Evolutionary conservation across 2,329 filamentous ascomycete genomes (phyloP), one percentile per base, ranked within the genome.

Genomic region (Sclerotinia trifoliorum): DNA sequence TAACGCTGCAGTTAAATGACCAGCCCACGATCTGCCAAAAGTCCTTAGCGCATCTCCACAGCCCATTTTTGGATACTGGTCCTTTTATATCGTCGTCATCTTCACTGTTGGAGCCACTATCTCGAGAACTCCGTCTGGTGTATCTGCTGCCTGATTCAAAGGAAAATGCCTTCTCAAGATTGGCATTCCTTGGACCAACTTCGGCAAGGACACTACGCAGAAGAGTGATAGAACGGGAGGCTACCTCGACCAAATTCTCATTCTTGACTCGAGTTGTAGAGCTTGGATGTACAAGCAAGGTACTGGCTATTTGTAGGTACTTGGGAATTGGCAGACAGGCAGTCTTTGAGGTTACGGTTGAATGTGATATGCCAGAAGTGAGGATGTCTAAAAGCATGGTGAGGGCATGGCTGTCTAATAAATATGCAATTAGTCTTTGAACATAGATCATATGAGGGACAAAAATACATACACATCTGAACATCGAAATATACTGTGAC

Each of bases 11-110:
- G 77, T 94, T 95, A 78, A 98, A 93, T 0, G 92, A 90, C 95
- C 95, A 98, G 4, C 94, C 95, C 0, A 95, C 85, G 0, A 92
- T 86, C 54, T 88, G 86, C 93, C 95, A 99, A 75, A 98, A 96
- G 76, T 96, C 92, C 70, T 91, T 88, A 0, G 90, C 91, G n/a
- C 86, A 85, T 21, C 81, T 81, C 87, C 91, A 97, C 1, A 97
- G 89, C 55, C 87, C 83, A 19, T 84, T 81, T 63, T 86, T 85
- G 1, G 89, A 88, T 68, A 93, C 82, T 13, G 83, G 82, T 8
- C 86, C 83, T 54, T 83, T 81, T 48, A 93, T 79, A 13, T 81
- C 79, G 46, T 54, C 79, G 44, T 54, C 65, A n/a, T 55, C 57
- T 86, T 83, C 15, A 80, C 79, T 1, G 52, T 83, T 80, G 1